Base-by-base conservation (phyloP, 495 filamentous ascomycete species). In the Pyrenula massariospora region DNA sequence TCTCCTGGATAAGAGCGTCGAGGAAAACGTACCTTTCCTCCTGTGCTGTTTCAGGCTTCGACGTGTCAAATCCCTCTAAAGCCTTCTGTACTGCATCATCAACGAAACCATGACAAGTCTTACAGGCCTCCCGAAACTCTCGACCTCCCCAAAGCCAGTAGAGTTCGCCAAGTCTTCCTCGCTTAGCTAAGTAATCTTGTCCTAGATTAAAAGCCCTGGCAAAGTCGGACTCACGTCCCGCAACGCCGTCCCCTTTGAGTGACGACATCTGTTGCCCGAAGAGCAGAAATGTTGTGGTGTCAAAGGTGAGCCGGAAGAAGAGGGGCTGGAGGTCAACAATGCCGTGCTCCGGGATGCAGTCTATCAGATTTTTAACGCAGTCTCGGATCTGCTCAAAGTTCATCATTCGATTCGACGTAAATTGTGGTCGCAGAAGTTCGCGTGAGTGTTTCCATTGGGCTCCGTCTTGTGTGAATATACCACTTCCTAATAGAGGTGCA, bases 401-500 rank as follows among this genome's bases (percentile, higher is more conserved):
- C 48, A 65, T 55, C 12, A 63, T 53, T 47, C 66, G 59, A 10
- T 49, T 58, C 31, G 63, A 63, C 3, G 67, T 65, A 57, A 83
- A 83, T 48, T 78, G 74, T 3, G 82, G 80, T 21, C 78, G 64
- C 54, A 85, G 60, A 54, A 83, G 53, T 20, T 69, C 74, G 0
- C 81, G 70, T 0, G 81, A 78, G 61, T 82, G 74, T 36, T 76
- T 66, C 87, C 88, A 92, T 8, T 73, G 73, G 1, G 70, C 65
- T 0, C 87, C 88, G 68, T 92, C 87, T 2, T 77, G 72, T 2
- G 81, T 84, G 68, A 92, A 91, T 56, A 94, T 86, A 0, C 80
- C 77, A 57, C 72, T 64, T 0, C 84, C 84, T 0, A 86, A 64
- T 10, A 85, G 58, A 11, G 77, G 71, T 21, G 63, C 63, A 47